Evolutionary conservation across 352 stramenopile genomes (phyloP).

Genomic region (Pythium folliculosum): DNA sequence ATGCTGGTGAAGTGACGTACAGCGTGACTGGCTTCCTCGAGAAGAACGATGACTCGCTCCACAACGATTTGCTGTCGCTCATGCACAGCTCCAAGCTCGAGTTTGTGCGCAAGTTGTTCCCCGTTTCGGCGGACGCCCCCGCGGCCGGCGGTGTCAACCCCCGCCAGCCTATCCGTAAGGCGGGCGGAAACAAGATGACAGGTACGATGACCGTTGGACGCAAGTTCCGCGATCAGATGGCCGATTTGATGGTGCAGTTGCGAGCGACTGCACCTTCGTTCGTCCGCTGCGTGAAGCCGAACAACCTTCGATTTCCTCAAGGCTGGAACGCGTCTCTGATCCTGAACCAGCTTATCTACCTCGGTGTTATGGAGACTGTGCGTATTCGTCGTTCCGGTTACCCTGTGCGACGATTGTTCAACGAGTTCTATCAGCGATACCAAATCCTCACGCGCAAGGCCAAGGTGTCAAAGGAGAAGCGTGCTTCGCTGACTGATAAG

Average conservation of each 20-base stretch:
- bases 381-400: constrained; percentile 88
- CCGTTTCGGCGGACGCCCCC: constrained; percentile 40
- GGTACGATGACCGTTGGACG: constrained; percentile 89
- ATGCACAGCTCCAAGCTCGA: constrained; percentile 86
- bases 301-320: constrained; percentile 87
- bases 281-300: constrained; percentile 92
- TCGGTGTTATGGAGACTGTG: constrained; percentile 91
- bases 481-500: constrained; percentile 61
- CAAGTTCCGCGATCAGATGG: constrained; percentile 91
- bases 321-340: constrained; percentile 88
- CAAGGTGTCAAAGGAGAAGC: constrained; percentile 57
- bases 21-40: constrained; percentile 95
- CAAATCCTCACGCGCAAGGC: constrained; percentile 78
- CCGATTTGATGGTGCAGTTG: constrained; percentile 83
- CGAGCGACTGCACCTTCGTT: constrained; percentile 86
- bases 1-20: constrained; percentile 96
- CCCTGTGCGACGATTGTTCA: constrained; percentile 82
- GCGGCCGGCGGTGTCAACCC: constrained; percentile 37
- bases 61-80: constrained; percentile 88
- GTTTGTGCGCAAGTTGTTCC: constrained; percentile 80
- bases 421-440: constrained; percentile 88
- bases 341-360: constrained; percentile 88
- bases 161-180: constrained; percentile 69
- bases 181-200: constrained; percentile 85
- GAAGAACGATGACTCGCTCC: constrained; percentile 98